Evolutionary conservation across 225 moss, liverwort and hornwort genomes (phyloP), one percentile per base, ranked within the genome.

Genomic region (Antitrichia curtipendula): DNA sequence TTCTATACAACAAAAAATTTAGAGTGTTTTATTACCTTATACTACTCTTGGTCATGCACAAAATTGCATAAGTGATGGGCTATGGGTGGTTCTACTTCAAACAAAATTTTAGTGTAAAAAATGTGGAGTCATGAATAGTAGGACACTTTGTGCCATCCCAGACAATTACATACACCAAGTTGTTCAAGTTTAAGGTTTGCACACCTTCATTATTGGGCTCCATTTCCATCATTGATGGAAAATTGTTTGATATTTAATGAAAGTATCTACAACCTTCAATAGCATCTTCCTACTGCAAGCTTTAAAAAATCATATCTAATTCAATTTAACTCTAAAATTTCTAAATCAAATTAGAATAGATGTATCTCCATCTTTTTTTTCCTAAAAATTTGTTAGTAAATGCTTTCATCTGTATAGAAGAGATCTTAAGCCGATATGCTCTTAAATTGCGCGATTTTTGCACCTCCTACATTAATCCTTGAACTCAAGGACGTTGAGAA

Each of bases 401-500:
- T 64, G 36, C 10, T 20, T 64, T 65, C 9, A 34, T 21, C 3
- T 4, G 6, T 11, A 64, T 17, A 18, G 64, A 64, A 64, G 18
- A 64, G 18, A 34, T 18, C 10, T 16, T 34, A 32, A 10, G 19
- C 20, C 6, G 36, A 36, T 20, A 65, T 65, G 20, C 20, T 36
- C 20, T 36, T 65, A 34, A 36, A n/a, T n/a, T n/a, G n/a, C n/a
- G n/a, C n/a, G n/a, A 65, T 65, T 36, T 64, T 9, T 36, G 6
- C 19, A 36, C 36, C 16, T 65, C 1, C 18, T 64, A 64, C 18
- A 3, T 9, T 34, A 34, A 24, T 10, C 7, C 7, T 12, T 66
- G 12, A 23, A n/a, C n/a, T n/a, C n/a, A n/a, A 68, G 4, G 7
- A 38, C 1, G 1, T 13, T 68, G 7, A 38, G 0, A 4, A 22